A percentile compares a stretch with the other conserved stretches of the same genome.
Conservation (phyloP, 176 grass and related monocot genomes). For the Cymbopogon citratus region DNA sequence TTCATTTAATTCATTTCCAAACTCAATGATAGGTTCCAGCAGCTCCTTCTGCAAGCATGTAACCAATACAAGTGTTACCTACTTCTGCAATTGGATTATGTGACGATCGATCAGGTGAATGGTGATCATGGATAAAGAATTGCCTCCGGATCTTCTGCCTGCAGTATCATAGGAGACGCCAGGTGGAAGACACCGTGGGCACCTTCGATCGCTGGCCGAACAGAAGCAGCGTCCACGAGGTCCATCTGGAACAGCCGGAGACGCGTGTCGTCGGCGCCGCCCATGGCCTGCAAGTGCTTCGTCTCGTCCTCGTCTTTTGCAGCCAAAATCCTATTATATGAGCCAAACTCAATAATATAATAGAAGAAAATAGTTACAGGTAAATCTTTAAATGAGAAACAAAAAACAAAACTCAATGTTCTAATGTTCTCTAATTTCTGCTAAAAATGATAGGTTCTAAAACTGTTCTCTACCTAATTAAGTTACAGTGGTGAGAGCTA, state of each 20-base stretch:
- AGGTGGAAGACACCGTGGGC: slow-evolving; percentile 57
- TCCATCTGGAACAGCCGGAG: slow-evolving; percentile 63
- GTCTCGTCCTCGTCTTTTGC: slow-evolving; percentile 59
- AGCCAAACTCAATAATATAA: no score
- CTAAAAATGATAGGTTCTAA: no score
- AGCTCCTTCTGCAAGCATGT: slow-evolving; percentile 40
- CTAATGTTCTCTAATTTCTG: no score
- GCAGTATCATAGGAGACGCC: slow-evolving; percentile 33
- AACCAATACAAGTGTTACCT: neutral
- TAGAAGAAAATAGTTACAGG: no score
- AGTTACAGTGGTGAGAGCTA: no score
- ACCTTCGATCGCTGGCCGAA: slow-evolving; percentile 38
- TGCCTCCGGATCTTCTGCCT: slow-evolving; percentile 43
- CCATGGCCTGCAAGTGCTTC: slow-evolving; percentile 50
- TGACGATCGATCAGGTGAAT: neutral
- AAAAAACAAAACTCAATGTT: no score
- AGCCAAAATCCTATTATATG: neutral
- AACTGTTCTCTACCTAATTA: no score
- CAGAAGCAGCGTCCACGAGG: slow-evolving; percentile 35
- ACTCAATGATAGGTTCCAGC: slow-evolving; percentile 35
- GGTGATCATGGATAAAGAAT: neutral
- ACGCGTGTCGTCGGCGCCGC: slow-evolving; percentile 7
- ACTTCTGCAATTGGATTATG: neutral
- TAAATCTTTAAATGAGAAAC: no score
- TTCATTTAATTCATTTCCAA: no score